Evolutionary conservation across 75 land plant species (phyloP).

Genomic region (Picea sitchensis): DNA sequence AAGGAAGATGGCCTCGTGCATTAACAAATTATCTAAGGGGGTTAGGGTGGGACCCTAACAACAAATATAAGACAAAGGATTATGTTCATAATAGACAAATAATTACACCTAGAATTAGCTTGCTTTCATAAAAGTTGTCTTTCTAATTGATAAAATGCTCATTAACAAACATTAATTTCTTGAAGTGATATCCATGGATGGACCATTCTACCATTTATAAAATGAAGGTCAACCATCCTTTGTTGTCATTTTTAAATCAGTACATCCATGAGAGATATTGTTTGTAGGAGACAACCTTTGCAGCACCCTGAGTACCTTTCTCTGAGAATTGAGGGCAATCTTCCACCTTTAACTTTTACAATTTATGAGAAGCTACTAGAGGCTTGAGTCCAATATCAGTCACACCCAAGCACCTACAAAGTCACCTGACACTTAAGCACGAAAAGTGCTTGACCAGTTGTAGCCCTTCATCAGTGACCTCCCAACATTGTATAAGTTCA

Average conservation of each 20-base stretch:
- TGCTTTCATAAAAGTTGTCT: not conserved
- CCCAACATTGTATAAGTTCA: slow-evolving; percentile 61
- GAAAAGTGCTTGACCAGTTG: slow-evolving; percentile 37
- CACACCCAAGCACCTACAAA: slow-evolving; percentile 59
- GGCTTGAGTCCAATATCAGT: slow-evolving; percentile 66
- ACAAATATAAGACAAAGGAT: too few relatives aligned
- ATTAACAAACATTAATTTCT: too few relatives aligned
- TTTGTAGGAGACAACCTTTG: slow-evolving; percentile 46
- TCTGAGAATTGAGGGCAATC: slow-evolving; percentile 72
- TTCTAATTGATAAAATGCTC: not conserved
- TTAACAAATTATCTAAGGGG: too few relatives aligned
- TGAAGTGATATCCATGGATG: too few relatives aligned
- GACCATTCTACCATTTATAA: not conserved
- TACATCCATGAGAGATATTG: slow-evolving; percentile 63
- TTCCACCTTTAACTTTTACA: slow-evolving; percentile 47
- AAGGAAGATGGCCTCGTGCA: too few relatives aligned
- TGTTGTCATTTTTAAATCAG: too few relatives aligned
- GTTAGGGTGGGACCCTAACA: too few relatives aligned
- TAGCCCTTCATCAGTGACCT: slow-evolving; percentile 66
- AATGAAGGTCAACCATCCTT: not conserved
- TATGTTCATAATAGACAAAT: too few relatives aligned
- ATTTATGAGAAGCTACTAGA: slow-evolving; percentile 45
- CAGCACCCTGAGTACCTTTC: slow-evolving; percentile 56
- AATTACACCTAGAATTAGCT: too few relatives aligned
- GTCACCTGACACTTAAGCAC: slow-evolving; percentile 20